phyloP scores from a whole-genome alignment of 2,329 filamentous ascomycete genomes.

The Pseudogymnoascus sp. region DNA sequence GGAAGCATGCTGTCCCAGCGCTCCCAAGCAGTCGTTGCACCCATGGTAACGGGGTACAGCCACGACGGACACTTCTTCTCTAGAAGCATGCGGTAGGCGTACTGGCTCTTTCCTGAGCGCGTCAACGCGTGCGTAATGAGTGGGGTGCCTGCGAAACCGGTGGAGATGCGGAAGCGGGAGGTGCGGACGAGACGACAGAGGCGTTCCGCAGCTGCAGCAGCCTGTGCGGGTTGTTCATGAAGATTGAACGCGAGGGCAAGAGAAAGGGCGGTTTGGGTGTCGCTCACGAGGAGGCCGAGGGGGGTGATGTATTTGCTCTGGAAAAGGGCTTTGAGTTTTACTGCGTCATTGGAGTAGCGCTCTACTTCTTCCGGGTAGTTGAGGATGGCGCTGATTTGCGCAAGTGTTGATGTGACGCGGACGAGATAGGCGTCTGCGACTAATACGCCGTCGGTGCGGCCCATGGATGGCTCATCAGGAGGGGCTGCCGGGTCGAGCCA shows the following conservation, averaged over 20 bases:
- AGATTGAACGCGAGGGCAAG: conserved; percentile 22
- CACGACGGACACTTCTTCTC: conserved; percentile 30
- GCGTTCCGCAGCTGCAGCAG: conserved; percentile 13
- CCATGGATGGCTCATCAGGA: conserved; percentile 31
- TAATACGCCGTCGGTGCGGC: conserved; percentile 33
- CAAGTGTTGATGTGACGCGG: conserved; percentile 33
- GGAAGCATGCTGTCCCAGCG: conserved; percentile 31
- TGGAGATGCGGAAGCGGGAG: conserved; percentile 20
- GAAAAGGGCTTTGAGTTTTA: conserved; percentile 20
- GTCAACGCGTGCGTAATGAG: conserved; percentile 17
- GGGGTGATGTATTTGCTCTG: conserved; percentile 23
- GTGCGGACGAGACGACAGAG: conserved; percentile 17
- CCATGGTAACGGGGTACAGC: conserved; percentile 32
- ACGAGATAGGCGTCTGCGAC: conserved; percentile 42
- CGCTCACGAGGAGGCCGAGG: conserved; percentile 19
- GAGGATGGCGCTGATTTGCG: conserved; percentile 29
- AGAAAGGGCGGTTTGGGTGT: conserved; percentile 24
- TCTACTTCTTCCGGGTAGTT: conserved; percentile 23
- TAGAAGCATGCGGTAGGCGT: conserved; percentile 32
- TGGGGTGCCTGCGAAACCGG: conserved; percentile 27
- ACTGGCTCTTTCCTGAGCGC: conserved; percentile 12
- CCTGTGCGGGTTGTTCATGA: conserved; percentile 10
- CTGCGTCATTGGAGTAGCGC: conserved; percentile 19
- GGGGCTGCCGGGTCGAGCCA: conserved; percentile 43
- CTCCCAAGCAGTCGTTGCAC: conserved; percentile 32